Percentiles rank a stretch among this genome's conserved stretches.
phyloP scores from a whole-genome alignment of 129 eudicot species.

The Flaveria sonorensis region DNA sequence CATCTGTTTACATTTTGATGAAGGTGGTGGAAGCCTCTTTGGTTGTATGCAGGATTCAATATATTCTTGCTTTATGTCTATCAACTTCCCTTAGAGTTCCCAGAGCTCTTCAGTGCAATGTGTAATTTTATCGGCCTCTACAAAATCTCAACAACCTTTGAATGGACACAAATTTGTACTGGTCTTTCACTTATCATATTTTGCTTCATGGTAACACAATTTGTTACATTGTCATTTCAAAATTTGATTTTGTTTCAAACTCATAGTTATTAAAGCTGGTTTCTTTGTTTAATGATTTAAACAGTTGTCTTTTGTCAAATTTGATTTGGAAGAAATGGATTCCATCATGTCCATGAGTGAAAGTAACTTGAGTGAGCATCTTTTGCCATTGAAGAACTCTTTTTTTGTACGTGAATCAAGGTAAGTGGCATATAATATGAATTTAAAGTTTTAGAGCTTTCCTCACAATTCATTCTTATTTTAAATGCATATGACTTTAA shows the following conservation, averaged over 20 bases:
- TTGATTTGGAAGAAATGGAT: constrained; percentile 57
- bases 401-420: constrained; percentile 52
- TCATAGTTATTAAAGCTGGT: constrained; percentile 9
- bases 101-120: constrained; percentile 28
- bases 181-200: constrained; percentile 51
- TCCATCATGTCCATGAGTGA: constrained; percentile 47
- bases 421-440: constrained; percentile 32
- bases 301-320: constrained; percentile 58
- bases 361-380: constrained; percentile 52
- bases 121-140: constrained; percentile 49
- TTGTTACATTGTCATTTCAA: constrained; percentile 5
- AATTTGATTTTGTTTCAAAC: background rate
- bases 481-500: background rate
- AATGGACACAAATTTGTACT: constrained; percentile 49
- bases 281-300: constrained; percentile 20
- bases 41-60: constrained; percentile 52
- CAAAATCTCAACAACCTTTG: constrained; percentile 37
- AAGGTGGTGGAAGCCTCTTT: constrained; percentile 72
- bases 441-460: background rate
- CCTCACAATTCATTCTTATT: background rate
- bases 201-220: constrained; percentile 49
- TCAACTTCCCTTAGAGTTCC: constrained; percentile 49
- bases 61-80: constrained; percentile 47
- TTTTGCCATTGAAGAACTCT: constrained; percentile 49
- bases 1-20: constrained; percentile 32